These are phyloP conservation scores for Tetrapisispora phaffii DNA, from an alignment of 805 yeast genomes.

Conservation along the genomic window DNA sequence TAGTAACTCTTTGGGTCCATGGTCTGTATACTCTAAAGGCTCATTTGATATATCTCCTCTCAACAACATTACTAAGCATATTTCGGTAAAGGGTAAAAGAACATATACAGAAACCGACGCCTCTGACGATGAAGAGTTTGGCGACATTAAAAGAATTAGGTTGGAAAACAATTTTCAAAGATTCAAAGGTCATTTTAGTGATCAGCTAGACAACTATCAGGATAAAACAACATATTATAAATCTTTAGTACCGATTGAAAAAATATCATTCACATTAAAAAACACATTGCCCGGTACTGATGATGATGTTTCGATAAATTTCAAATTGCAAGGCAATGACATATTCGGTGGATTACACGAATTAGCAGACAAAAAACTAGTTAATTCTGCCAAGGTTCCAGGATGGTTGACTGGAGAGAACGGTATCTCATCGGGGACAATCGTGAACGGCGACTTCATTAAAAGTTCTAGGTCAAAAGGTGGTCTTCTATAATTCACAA, in stretches of 20 bases:
- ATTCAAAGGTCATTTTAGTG: conserved; percentile 45
- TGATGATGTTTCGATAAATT: conserved; percentile 18
- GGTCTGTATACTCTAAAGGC: conserved; percentile 67
- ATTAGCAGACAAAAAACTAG: conserved; percentile 39
- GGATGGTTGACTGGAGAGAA: conserved; percentile 76
- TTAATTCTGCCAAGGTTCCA: conserved; percentile 52
- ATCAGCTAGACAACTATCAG: too few relatives aligned
- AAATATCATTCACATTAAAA: conserved; percentile 36
- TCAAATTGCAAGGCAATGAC: conserved; percentile 52
- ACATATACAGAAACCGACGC: not conserved
- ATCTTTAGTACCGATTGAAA: conserved; percentile 51
- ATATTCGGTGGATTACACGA: conserved; percentile 73
- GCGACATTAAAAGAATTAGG: conserved; percentile 27
- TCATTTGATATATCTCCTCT: conserved; percentile 58
- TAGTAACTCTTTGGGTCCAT: conserved; percentile 53
- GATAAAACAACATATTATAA: conserved; percentile 17
- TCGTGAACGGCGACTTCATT: conserved; percentile 32
- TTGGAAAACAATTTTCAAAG: conserved; percentile 41
- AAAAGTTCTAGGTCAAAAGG: conserved; percentile 11
- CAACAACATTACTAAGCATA: conserved; percentile 36
- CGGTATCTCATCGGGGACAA: conserved; percentile 41
- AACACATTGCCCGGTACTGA: conserved; percentile 21
- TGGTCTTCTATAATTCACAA: conserved; percentile 11
- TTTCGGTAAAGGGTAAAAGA: conserved; percentile 24
- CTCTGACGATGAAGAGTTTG: conserved; percentile 6